These are phyloP conservation scores for Tuber aestivum DNA, from an alignment of 495 filamentous ascomycete species.

Conservation along the genomic window DNA sequence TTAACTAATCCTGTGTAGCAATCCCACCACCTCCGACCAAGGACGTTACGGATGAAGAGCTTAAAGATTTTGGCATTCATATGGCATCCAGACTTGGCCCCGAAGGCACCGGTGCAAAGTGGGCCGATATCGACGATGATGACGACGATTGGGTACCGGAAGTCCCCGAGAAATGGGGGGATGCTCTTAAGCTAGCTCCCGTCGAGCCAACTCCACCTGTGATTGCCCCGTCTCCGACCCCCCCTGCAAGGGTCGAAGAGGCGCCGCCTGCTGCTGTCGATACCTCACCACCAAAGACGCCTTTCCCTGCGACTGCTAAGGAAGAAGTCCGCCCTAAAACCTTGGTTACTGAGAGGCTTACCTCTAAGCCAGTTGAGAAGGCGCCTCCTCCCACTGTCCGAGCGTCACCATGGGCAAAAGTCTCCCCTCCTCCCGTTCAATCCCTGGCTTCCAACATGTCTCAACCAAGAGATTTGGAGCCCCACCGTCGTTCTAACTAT, in stretches of 20 bases:
- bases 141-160: conserved; percentile 98
- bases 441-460: not conserved
- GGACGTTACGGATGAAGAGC: conserved; percentile 92
- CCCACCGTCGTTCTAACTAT: conserved; percentile 22
- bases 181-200: conserved; percentile 76
- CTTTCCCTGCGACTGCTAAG: conserved; percentile 16
- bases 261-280: conserved; percentile 33
- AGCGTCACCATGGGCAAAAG: conserved; percentile 40
- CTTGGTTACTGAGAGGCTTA: conserved; percentile 34
- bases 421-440: conserved; percentile 16
- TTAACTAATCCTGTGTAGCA: conserved; percentile 45
- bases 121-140: conserved; percentile 98
- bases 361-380: conserved; percentile 26
- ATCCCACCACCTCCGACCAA: conserved; percentile 76
- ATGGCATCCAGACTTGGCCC: conserved; percentile 83
- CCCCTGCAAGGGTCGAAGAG: conserved; percentile 20
- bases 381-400: conserved; percentile 14
- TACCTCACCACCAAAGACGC: conserved; percentile 28
- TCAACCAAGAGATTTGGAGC: conserved; percentile 7
- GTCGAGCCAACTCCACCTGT: conserved; percentile 45
- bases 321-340: conserved; percentile 37
- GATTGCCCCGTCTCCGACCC: conserved; percentile 28
- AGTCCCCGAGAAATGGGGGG: conserved; percentile 83
- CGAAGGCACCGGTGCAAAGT: conserved; percentile 71
- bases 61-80: conserved; percentile 94